phyloP scores from a whole-genome alignment of 768 basidiomycete genomes.

The Lyophyllum shimeji region DNA sequence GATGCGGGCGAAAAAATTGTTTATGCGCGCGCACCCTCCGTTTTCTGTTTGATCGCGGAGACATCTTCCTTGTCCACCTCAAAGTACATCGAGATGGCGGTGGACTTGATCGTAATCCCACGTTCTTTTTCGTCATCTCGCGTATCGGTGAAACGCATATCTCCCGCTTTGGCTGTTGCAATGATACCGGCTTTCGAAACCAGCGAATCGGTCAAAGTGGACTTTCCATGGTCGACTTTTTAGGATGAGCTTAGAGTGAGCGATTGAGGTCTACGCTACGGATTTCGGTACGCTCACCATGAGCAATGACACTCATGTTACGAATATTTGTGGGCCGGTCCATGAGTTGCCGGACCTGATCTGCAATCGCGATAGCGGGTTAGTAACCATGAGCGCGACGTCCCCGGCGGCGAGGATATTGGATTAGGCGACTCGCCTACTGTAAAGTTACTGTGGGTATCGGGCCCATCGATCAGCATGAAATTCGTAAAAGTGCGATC shows the following conservation, averaged over 20 bases:
- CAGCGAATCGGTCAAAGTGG: constrained; percentile 97
- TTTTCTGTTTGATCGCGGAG: constrained; percentile 88
- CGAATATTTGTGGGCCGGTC: constrained; percentile 90
- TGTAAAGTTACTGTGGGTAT: constrained; percentile 76
- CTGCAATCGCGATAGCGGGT: constrained; percentile 32
- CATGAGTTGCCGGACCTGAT: constrained; percentile 88
- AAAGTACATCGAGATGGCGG: constrained; percentile 94
- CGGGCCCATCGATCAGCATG: constrained; percentile 30
- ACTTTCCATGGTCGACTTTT: constrained; percentile 99
- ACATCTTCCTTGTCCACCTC: constrained; percentile 91
- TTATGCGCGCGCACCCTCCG: constrained; percentile 57
- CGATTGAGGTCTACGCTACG: neutral
- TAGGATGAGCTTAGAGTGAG: constrained; percentile 3
- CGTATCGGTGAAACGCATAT: constrained; percentile 96
- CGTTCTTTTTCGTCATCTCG: constrained; percentile 98
- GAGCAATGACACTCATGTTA: constrained; percentile 94
- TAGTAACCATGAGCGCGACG: neutral
- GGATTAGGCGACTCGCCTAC: constrained; percentile 55
- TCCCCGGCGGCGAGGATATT: constrained; percentile 1
- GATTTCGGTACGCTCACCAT: constrained; percentile 52
- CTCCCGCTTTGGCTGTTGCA: constrained; percentile 90
- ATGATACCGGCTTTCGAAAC: constrained; percentile 99
- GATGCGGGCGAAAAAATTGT: constrained; percentile 2
- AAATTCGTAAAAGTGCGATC: constrained; percentile 11
- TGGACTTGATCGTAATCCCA: constrained; percentile 99